phyloP scores from a whole-genome alignment of 257 asterid species.

The Nicotiana tomentosiformis region DNA sequence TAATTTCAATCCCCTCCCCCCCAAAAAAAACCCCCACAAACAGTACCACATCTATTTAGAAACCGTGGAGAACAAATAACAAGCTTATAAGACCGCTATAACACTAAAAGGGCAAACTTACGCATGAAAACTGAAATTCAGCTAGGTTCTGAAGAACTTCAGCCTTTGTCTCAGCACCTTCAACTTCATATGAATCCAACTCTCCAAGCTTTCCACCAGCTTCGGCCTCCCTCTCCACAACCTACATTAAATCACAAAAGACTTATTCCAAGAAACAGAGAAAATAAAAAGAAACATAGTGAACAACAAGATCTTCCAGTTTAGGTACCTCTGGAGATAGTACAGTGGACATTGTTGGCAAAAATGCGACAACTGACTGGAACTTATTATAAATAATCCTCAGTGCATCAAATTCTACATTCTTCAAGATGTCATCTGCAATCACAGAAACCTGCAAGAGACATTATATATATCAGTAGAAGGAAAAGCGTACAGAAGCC shows the following conservation, averaged over 20 bases:
- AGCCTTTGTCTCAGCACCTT: slow-evolving; percentile 92
- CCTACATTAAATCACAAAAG: slow-evolving; percentile 25
- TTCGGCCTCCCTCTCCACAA: slow-evolving; percentile 89
- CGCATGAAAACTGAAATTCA: slow-evolving; percentile 93
- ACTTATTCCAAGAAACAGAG: slow-evolving; percentile 11
- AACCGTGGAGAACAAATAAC: background rate
- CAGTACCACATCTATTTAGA: background rate
- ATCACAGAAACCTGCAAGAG: slow-evolving; percentile 78
- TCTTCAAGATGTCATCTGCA: slow-evolving; percentile 95
- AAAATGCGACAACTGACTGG: slow-evolving; percentile 72
- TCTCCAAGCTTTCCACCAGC: slow-evolving; percentile 92
- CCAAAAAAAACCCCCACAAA: background rate
- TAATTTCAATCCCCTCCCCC: background rate
- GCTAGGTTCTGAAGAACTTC: slow-evolving; percentile 95
- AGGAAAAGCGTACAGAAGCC: background rate
- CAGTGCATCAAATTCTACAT: slow-evolving; percentile 82
- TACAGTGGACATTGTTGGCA: slow-evolving; percentile 75
- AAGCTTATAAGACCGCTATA: background rate
- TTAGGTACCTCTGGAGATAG: slow-evolving; percentile 86
- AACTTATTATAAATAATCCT: slow-evolving; percentile 88
- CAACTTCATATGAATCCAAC: slow-evolving; percentile 80
- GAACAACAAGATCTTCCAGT: slow-evolving; percentile 8
- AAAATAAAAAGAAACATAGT: slow-evolving; percentile 1
- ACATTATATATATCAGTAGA: slow-evolving; percentile 8
- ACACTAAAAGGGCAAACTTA: slow-evolving; percentile 28